A percentile compares a stretch with the other conserved stretches of the same genome.
Evolutionary conservation across 2,329 filamentous ascomycete genomes (phyloP).

Genomic region (Trichoderma atroviride): DNA sequence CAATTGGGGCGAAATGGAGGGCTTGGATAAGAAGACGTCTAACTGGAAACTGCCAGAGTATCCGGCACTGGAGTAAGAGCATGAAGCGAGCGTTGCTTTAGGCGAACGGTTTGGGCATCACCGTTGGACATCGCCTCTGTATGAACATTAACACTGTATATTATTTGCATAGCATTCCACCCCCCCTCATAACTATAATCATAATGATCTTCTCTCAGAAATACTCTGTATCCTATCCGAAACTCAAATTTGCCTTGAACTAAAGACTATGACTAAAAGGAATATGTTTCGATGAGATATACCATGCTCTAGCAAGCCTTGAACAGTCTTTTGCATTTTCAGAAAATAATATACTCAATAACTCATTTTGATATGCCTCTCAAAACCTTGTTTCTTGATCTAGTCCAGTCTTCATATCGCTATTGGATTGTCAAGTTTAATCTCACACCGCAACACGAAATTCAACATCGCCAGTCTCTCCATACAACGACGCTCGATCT

Average conservation of each 20-base stretch:
- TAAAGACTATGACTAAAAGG: neutral
- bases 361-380: neutral
- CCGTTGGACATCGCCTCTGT: neutral
- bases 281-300: accelerated
- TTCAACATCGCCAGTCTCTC: constrained; percentile 36
- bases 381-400: neutral
- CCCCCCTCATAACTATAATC: neutral
- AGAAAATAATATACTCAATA: too few species aligned
- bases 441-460: constrained; percentile 34
- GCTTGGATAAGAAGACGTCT: neutral
- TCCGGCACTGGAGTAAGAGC: neutral
- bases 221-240: too few species aligned
- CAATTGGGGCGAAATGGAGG: neutral
- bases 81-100: neutral
- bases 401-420: neutral
- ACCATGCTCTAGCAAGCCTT: neutral
- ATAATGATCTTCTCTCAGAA: neutral
- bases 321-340: too few species aligned
- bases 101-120: neutral
- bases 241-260: too few species aligned
- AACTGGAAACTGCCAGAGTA: constrained; percentile 10
- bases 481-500: constrained; percentile 44
- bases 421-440: neutral
- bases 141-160: neutral
- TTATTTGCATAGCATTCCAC: neutral